Base-by-base conservation (phyloP, 192 early-diverging fungal species). In the Rhizoclosmatium globosum region DNA sequence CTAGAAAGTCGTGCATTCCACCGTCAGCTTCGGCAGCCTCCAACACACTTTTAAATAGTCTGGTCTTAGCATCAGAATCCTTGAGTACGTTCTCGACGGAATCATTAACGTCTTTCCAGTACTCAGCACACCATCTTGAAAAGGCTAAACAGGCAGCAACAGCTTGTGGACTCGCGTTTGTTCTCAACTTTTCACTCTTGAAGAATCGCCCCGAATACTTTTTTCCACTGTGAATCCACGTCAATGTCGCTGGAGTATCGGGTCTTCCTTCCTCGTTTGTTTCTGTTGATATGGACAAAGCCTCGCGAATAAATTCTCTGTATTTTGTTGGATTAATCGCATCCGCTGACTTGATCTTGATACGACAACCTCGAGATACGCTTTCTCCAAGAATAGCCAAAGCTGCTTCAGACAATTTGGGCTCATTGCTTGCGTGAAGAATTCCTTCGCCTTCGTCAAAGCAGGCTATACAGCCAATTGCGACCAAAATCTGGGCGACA, bases 111-210 rank as follows among this genome's bases (percentile, higher is more conserved):
- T 23, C 31, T 13, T 39, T 19, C 67, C 67, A 68, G 45, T n/a
- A 46, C 39, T 3, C 43, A 41, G 67, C 67, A 46, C 67, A 68
- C 2, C 31, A 42, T 46, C 45, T 68, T 45, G 67, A 68, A 68
- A 68, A 68, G 21, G 67, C 39, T 9, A 68, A 68, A 46, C 67
- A 68, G 2, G 67, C 67, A 11, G 67, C 39, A 68, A 68, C 67
- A 46, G 41, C 67, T 46, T 68, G 67, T 46, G 67, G 67, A 46
- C 31, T 42, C 42, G 67, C 67, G 45, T 68, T 68, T 13, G 42
- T 42, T 68, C 67, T 42, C 67, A 43, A 68, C 9, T 17, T 42
- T n/a, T 21, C 31, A 23, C 43, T 42, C 23, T 47, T 68, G 43
- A 68, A 68, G 44, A 68, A 68, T 23, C 43, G 21, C 15, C 67